Evolutionary conservation across 164 flowering plant species (phyloP).

Genomic region (Berberis vulgaris): DNA sequence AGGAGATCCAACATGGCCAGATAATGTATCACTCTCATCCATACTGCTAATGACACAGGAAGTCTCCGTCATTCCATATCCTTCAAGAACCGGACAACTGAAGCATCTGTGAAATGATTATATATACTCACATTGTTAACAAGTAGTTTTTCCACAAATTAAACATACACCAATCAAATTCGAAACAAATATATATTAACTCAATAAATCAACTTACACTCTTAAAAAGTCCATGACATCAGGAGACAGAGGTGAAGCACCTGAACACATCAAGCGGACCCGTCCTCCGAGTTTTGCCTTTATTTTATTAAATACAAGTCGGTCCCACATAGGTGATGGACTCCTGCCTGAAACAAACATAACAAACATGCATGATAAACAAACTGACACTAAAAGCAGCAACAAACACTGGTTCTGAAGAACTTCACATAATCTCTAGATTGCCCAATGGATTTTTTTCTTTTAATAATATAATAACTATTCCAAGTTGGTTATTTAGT

Average conservation of each 20-base stretch:
- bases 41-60: slow-evolving; percentile 68
- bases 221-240: slow-evolving; percentile 90
- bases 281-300: slow-evolving; percentile 87
- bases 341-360: slow-evolving; percentile 49
- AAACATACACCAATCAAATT: neutral
- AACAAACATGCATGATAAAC: neutral
- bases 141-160: neutral
- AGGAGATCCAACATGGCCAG: slow-evolving; percentile 96
- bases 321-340: slow-evolving; percentile 95
- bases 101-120: slow-evolving; percentile 56
- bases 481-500: too few species aligned
- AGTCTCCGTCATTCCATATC: slow-evolving; percentile 99
- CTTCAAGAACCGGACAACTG: slow-evolving; percentile 73
- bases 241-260: slow-evolving; percentile 97
- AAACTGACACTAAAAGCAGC: neutral
- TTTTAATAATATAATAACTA: too few species aligned
- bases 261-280: slow-evolving; percentile 74
- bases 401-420: too few species aligned
- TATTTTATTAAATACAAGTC: slow-evolving; percentile 89
- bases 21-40: slow-evolving; percentile 51
- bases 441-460: too few species aligned
- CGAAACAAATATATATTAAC: neutral
- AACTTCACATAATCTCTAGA: too few species aligned
- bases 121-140: neutral
- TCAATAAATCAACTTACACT: slow-evolving; percentile 53